A percentile compares a stretch with the other conserved stretches of the same genome.
Conservation (phyloP, 352 stramenopile species). For the Peronospora farinosa region DNA sequence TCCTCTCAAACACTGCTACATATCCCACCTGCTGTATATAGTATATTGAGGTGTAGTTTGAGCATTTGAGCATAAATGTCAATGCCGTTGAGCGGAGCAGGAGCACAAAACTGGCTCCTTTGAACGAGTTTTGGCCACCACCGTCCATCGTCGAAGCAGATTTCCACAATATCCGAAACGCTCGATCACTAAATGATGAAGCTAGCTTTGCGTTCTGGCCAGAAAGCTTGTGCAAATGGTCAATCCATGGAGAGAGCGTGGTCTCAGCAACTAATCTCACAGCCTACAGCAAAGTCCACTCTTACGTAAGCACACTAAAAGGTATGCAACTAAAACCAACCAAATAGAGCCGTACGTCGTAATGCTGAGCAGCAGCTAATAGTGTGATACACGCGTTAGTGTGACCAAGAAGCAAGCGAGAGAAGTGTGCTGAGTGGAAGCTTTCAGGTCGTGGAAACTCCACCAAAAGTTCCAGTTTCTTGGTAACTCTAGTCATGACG, state of each 20-base stretch:
- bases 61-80: conserved; percentile 60
- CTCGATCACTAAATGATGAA: conserved; percentile 53
- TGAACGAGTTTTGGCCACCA: conserved; percentile 10
- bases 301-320: conserved; percentile 4
- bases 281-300: conserved; percentile 18
- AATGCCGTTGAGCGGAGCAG: conserved; percentile 42
- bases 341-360: conserved; percentile 23
- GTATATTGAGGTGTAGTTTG: conserved; percentile 52
- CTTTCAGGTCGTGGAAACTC: conserved; percentile 39
- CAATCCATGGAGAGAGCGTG: conserved; percentile 44
- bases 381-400: conserved; percentile 35
- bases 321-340: not conserved
- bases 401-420: conserved; percentile 43
- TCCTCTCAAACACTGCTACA: not conserved
- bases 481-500: conserved; percentile 1
- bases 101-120: conserved; percentile 24
- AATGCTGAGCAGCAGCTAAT: conserved; percentile 25
- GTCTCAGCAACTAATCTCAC: conserved; percentile 20
- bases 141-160: conserved; percentile 34
- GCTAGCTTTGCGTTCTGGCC: conserved; percentile 46
- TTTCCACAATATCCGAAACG: conserved; percentile 73
- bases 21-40: conserved; percentile 49
- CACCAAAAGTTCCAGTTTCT: conserved; percentile 14
- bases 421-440: conserved; percentile 40
- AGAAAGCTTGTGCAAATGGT: conserved; percentile 35